Base-by-base conservation (phyloP, 2,329 filamentous ascomycete genomes). In the Aspergillus jensenii region DNA sequence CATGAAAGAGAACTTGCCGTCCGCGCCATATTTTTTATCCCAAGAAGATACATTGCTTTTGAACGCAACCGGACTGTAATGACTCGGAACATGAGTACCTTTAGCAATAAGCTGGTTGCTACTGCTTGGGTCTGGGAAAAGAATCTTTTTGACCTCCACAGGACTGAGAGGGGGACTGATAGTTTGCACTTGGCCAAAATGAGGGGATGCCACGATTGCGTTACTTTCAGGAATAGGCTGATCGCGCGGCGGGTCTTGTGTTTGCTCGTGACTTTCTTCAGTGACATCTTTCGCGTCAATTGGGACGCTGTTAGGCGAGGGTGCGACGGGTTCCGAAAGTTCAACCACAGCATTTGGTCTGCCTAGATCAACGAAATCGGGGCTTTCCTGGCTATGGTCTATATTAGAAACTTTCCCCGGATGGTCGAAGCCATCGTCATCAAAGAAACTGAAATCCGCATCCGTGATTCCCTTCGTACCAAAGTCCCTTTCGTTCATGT, bases 391-490 rank as follows among this genome's bases (percentile, higher is more conserved):
- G 6, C 39, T 27, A 47, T 63, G 56, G n/a, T 62, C 60, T 9
- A 51, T 19, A n/a, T 52, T 44, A 19, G 60, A 52, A 21, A 56
- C 62, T 45, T 58, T 58, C 45, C 58, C 65, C 52, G 69, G 65
- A 7, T 59, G 59, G 9, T 68, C 68, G 48, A 74, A 73, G 43
- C 71, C 76, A 47, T 81, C 81, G 33, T 82, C 81, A 66, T 88
- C 85, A 64, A 88, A 88, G 68, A 87, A 88, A 67, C 81, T 85
- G 68, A 87, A 88, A 65, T 88, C 85, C 4, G 81, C 84, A 65
- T 87, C 85, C 3, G 81, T 84, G 21, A 86, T 79, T n/a, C 78
- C 79, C 64, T 81, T 81, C n/a, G 76, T 73, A 21, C 75, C 81
- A 67, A 84, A 84, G 47, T 78, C 77, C 50, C 78, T 80, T 49